Evolutionary conservation across 768 basidiomycete species (phyloP), one percentile per base, ranked within the genome.

Genomic region (Grammothele lineata): DNA sequence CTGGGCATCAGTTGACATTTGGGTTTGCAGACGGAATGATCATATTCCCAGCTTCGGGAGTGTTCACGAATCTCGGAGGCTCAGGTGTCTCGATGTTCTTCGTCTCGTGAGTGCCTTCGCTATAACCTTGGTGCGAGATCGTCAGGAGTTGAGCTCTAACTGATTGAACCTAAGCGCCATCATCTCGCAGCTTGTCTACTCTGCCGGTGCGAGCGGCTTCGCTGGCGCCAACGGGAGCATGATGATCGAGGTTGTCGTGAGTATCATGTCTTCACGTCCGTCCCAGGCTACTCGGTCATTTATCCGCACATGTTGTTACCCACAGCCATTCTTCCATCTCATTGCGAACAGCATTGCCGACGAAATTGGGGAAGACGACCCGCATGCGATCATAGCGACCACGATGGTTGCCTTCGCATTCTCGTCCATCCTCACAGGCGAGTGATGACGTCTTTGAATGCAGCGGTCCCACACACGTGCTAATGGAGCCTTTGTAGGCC

Each of bases 231-330:
- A 92, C 66, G 91, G 89, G 5, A 92, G 88, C 53, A 92, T 94
- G 92, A 96, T 97, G 92, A 97, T 99, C 51, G 95, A 98, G 67
- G 91, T 94, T 10, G 93, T 97, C 55, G 88, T 92, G 62, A 36
- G 85, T 77, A 40, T 41, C 19, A 15, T 15, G 34, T 11, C 10
- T 36, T n/a, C n/a, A n/a, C n/a, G n/a, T n/a, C n/a, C n/a, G n/a
- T n/a, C n/a, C n/a, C n/a, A n/a, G n/a, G n/a, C n/a, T n/a, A n/a
- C n/a, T n/a, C n/a, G n/a, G n/a, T n/a, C n/a, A n/a, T n/a, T n/a
- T n/a, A n/a, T n/a, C n/a, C n/a, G n/a, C n/a, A 26, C 33, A 22
- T 43, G 22, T 17, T 19, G 5, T 25, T 48, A 19, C 9, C 40
- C 34, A 8, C 54, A 92, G 87, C 94, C 95, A 1, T 97, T 99